phyloP scores from a whole-genome alignment of 2,329 filamentous ascomycete genomes.

The Fusarium mangiferae region DNA sequence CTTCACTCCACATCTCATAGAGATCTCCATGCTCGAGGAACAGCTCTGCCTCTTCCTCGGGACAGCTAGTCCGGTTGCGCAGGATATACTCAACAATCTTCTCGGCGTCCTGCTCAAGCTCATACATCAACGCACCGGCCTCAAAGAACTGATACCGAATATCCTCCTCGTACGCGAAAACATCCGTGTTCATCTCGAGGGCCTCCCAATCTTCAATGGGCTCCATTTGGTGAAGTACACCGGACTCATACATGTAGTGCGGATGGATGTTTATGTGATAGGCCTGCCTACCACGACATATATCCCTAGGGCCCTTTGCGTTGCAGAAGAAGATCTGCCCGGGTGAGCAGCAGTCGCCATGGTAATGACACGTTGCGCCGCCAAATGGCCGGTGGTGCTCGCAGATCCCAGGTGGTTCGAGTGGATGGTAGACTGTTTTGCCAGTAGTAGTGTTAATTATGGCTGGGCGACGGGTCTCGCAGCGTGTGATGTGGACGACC shows the following conservation, averaged over 20 bases:
- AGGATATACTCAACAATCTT: not conserved
- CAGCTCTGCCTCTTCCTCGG: not conserved
- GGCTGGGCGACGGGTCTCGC: slow-evolving; percentile 26
- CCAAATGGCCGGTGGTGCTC: not conserved
- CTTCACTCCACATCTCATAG: not conserved
- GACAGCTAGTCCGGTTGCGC: fast-evolving
- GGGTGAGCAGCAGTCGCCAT: slow-evolving; percentile 7
- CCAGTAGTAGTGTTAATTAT: slow-evolving; percentile 5
- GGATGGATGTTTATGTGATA: slow-evolving; percentile 15
- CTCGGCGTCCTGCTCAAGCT: not conserved
- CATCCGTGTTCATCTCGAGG: not conserved
- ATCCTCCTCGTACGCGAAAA: not conserved
- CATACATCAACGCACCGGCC: not conserved
- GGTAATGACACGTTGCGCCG: not conserved
- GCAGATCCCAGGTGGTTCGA: slow-evolving; percentile 14
- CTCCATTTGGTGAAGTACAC: not conserved
- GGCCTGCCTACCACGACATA: slow-evolving; percentile 14
- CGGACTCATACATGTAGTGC: not conserved
- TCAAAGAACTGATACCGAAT: slow-evolving; percentile 22
- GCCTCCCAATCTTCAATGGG: not conserved
- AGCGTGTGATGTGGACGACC: slow-evolving; percentile 18
- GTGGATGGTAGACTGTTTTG: slow-evolving; percentile 12
- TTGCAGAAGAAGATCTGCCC: not conserved
- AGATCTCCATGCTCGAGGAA: not conserved
- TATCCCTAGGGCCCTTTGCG: fast-evolving